Evolutionary conservation across 2,329 filamentous ascomycete species (phyloP).

Genomic region (Sporothrix euskadiensis): DNA sequence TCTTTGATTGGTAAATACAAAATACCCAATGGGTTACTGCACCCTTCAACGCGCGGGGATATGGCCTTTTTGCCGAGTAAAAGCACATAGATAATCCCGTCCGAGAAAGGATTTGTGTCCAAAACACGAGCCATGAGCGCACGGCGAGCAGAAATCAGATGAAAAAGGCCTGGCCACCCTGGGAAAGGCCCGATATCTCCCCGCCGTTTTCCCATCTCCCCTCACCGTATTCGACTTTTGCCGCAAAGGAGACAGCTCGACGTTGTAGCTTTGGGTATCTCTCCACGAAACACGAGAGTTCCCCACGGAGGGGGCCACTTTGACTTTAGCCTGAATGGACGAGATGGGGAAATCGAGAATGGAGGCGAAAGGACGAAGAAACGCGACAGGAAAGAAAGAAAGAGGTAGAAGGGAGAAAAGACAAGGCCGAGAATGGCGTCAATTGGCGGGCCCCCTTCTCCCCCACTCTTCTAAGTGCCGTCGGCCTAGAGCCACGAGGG

Average conservation of each 20-base stretch:
- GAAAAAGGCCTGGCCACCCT: not conserved
- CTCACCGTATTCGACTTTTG: constrained; percentile 9
- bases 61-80: not conserved
- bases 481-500: not conserved
- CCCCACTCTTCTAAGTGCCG: constrained; percentile 7
- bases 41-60: not conserved
- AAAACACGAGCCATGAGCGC: not conserved
- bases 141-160: not conserved
- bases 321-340: too few species aligned
- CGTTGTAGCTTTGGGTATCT: not conserved
- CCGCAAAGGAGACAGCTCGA: not conserved
- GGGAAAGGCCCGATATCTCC: constrained; percentile 3
- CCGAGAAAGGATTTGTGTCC: not conserved
- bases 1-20: not conserved
- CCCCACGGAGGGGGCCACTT: not conserved
- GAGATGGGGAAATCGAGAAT: too few species aligned
- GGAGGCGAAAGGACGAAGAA: too few species aligned
- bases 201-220: not conserved
- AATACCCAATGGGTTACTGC: not conserved
- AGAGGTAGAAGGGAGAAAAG: too few species aligned
- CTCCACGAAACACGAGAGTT: not conserved
- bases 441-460: not conserved
- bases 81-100: not conserved
- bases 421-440: too few species aligned
- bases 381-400: too few species aligned